These are phyloP conservation scores for Nissolia schottii DNA, from an alignment of 306 rosid genomes.

Conservation along the genomic window DNA sequence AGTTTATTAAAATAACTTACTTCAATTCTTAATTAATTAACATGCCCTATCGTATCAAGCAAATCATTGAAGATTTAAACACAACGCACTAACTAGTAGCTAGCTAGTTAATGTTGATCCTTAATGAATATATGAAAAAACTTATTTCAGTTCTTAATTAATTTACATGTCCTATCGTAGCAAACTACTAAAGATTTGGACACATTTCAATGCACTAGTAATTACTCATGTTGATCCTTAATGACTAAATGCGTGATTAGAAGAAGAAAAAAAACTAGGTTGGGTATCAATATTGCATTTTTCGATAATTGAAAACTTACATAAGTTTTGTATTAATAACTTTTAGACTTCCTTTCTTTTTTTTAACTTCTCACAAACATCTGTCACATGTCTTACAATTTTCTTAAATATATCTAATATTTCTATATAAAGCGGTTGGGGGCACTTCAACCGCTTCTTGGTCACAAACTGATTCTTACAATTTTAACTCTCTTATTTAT, in stretches of 20 bases:
- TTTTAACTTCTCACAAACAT: not conserved
- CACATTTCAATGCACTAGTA: too few relatives aligned
- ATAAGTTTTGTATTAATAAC: not conserved
- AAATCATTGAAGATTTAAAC: not conserved
- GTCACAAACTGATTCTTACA: too few relatives aligned
- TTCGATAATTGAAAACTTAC: too few relatives aligned
- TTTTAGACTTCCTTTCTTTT: not conserved
- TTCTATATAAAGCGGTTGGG: too few relatives aligned
- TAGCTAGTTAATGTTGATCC: conserved; percentile 7
- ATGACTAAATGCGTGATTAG: not conserved
- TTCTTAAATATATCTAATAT: too few relatives aligned
- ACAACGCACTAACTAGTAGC: not conserved
- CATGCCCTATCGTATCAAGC: not conserved
- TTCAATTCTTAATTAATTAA: not conserved
- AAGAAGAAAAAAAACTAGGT: too few relatives aligned
- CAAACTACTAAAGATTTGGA: too few relatives aligned
- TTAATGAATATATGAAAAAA: not conserved
- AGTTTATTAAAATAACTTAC: not conserved
- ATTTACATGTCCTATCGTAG: too few relatives aligned
- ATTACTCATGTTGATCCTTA: conserved; percentile 24
- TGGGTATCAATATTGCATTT: not conserved
- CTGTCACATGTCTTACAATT: not conserved
- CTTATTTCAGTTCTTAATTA: too few relatives aligned
- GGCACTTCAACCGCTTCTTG: too few relatives aligned
- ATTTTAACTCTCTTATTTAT: too few relatives aligned